Conservation (phyloP, 306 rosid species). For the Quillaja saponaria region DNA sequence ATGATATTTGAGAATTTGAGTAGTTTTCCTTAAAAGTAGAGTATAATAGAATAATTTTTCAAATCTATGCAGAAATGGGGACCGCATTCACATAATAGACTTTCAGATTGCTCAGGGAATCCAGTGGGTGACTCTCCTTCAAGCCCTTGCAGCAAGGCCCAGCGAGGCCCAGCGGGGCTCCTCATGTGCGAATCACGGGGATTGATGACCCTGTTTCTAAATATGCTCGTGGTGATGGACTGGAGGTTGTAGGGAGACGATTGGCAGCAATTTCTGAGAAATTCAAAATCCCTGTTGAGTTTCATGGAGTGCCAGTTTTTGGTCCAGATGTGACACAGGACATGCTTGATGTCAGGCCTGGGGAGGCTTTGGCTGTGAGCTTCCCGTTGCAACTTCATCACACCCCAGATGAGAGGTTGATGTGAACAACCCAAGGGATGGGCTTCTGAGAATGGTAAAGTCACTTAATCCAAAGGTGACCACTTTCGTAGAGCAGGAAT, state of each 20-base stretch:
- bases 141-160: slow-evolving; percentile 93
- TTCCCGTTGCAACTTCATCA: slow-evolving; percentile 93
- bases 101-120: slow-evolving; percentile 91
- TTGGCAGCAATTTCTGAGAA: slow-evolving; percentile 59
- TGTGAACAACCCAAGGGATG: slow-evolving; percentile 82
- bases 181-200: slow-evolving; percentile 82
- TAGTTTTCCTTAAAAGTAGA: too few relatives aligned
- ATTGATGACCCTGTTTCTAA: slow-evolving; percentile 74
- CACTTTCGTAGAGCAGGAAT: slow-evolving; percentile 92
- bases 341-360: slow-evolving; percentile 74
- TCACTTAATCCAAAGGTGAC: slow-evolving; percentile 75
- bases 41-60: too few relatives aligned
- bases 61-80: slow-evolving; percentile 76
- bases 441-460: slow-evolving; percentile 75
- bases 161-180: slow-evolving; percentile 86
- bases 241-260: slow-evolving; percentile 61
- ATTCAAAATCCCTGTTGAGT: slow-evolving; percentile 76
- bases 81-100: slow-evolving; percentile 83
- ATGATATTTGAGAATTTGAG: too few relatives aligned
- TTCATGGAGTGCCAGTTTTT: slow-evolving; percentile 74
- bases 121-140: slow-evolving; percentile 93
- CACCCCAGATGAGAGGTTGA: slow-evolving; percentile 95
- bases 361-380: slow-evolving; percentile 93
- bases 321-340: slow-evolving; percentile 60
- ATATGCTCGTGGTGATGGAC: slow-evolving; percentile 82